These are phyloP conservation scores for Datura wrightii DNA, from an alignment of 257 asterid species.

Conservation along the genomic window DNA sequence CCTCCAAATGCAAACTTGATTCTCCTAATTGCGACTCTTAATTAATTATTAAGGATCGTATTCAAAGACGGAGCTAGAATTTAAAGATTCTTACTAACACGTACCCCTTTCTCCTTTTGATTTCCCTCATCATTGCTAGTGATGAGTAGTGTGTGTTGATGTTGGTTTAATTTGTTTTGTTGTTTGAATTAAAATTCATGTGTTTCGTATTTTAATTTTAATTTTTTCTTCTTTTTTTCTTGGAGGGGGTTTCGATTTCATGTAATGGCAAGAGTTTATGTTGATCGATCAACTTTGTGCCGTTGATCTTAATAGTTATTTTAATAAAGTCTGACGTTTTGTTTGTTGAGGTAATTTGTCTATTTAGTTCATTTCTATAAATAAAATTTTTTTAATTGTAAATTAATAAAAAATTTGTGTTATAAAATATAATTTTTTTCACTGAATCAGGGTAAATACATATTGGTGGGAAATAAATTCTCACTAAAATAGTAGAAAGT, in stretches of 20 bases:
- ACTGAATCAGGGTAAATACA: too few relatives aligned
- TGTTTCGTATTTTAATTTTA: not conserved
- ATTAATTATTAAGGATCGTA: too few relatives aligned
- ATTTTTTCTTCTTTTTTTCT: not conserved
- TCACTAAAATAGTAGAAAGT: too few relatives aligned
- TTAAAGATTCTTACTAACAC: not conserved
- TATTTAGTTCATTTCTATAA: too few relatives aligned
- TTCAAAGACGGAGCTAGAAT: not conserved
- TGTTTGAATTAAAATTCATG: not conserved
- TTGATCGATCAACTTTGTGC: not conserved
- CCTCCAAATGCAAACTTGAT: conserved; percentile 24
- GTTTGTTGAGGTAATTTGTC: not conserved
- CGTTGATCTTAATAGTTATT: not conserved
- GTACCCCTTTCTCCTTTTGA: not conserved
- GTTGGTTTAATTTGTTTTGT: not conserved
- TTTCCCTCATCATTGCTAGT: too few relatives aligned
- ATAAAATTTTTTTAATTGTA: too few relatives aligned
- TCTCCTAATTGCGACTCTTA: not conserved
- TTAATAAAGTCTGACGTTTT: not conserved
- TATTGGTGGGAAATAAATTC: too few relatives aligned
- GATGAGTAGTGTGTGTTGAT: not conserved
- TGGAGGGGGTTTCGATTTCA: not conserved
- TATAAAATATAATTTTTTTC: too few relatives aligned
- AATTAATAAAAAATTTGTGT: too few relatives aligned
- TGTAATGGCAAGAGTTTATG: not conserved